These are phyloP conservation scores for Pleurotus sapidus DNA, from an alignment of 768 basidiomycete species.

Conservation along the genomic window DNA sequence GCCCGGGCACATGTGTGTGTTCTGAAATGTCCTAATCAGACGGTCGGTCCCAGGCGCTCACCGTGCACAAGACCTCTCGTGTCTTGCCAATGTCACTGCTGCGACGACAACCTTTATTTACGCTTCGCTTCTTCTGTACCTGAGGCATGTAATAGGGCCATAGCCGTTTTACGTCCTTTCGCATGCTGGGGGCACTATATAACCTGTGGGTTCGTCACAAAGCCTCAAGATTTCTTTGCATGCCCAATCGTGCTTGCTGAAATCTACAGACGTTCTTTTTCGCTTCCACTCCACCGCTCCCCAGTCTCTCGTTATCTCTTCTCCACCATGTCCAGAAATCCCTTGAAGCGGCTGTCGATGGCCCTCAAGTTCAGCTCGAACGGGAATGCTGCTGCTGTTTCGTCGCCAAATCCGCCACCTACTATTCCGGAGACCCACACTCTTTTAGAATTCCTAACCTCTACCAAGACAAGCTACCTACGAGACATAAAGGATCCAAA, in stretches of 20 bases:
- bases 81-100: too few species aligned
- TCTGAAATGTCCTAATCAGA: too few species aligned
- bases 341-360: conserved; percentile 32
- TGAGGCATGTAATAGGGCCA: neutral
- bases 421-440: conserved; percentile 9
- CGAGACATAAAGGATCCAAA: conserved; percentile 41
- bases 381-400: neutral
- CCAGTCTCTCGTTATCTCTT: neutral
- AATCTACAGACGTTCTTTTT: neutral
- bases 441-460: conserved; percentile 37
- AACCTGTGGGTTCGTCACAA: neutral
- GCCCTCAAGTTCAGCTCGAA: conserved; percentile 28
- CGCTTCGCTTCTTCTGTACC: neutral
- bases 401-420: neutral
- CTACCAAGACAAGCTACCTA: conserved; percentile 60
- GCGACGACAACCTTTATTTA: too few species aligned
- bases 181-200: neutral
- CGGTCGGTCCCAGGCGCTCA: too few species aligned
- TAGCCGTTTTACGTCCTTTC: neutral
- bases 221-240: neutral
- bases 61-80: too few species aligned
- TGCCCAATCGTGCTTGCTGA: neutral
- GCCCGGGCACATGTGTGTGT: too few species aligned
- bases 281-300: neutral
- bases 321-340: conserved; percentile 2